These are phyloP conservation scores for Kwoniella sp. DNA, from an alignment of 768 basidiomycete genomes.

Conservation along the genomic window DNA sequence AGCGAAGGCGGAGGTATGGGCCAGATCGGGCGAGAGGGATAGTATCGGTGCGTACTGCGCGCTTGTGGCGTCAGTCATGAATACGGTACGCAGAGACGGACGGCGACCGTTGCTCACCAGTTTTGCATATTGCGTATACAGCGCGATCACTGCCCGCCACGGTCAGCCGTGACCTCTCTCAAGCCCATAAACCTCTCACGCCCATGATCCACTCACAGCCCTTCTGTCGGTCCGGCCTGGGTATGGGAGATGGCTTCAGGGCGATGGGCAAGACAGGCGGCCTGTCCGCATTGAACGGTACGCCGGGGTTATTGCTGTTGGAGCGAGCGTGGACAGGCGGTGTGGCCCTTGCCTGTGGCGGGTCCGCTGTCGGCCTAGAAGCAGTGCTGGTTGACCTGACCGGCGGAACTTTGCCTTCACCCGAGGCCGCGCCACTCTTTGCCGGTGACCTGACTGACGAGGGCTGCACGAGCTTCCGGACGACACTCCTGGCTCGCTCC, in stretches of 20 bases:
- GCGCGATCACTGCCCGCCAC: constrained; percentile 33
- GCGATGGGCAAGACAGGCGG: constrained; percentile 26
- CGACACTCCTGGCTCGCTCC: constrained; percentile 1
- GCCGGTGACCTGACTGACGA: no score
- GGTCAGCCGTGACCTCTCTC: not conserved
- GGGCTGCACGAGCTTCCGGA: not conserved
- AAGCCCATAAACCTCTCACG: not conserved
- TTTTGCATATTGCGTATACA: constrained; percentile 42
- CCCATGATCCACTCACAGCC: constrained; percentile 28
- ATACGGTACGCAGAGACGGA: no score
- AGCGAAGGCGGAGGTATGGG: constrained; percentile 26
- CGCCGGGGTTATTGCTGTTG: not conserved
- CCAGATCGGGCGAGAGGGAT: constrained; percentile 27
- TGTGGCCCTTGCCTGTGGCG: no score
- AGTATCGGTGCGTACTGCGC: constrained; percentile 34
- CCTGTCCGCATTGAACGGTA: not conserved
- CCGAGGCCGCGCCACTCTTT: not conserved
- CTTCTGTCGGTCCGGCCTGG: constrained; percentile 43
- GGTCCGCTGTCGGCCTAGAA: no score
- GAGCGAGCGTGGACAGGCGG: not conserved
- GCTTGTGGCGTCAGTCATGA: no score
- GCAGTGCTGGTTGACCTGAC: no score
- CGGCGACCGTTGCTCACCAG: constrained; percentile 30
- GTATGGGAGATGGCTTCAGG: constrained; percentile 34
- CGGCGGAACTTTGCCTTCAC: no score